These are phyloP conservation scores for Aspergillus novofumigatus DNA, from an alignment of 2,329 filamentous ascomycete species.

Conservation along the genomic window DNA sequence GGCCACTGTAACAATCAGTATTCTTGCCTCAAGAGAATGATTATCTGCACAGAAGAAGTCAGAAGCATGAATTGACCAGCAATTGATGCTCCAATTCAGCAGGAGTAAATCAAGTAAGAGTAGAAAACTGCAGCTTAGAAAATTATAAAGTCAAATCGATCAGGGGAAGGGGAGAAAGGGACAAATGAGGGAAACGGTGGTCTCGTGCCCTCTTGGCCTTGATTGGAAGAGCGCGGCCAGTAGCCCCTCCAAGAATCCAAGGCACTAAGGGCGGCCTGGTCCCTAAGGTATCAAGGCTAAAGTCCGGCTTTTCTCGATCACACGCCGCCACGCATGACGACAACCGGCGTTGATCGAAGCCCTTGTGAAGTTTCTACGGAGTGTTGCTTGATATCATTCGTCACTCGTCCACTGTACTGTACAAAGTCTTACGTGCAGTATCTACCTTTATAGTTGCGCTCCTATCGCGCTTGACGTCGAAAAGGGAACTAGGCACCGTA, in stretches of 20 bases:
- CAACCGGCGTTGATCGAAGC: background rate
- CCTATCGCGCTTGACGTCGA: background rate
- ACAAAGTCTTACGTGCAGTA: background rate
- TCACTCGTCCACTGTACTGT: too few species aligned
- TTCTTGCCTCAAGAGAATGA: background rate
- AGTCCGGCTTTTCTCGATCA: background rate
- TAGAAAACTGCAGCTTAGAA: conserved; percentile 4
- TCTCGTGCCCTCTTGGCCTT: conserved; percentile 31
- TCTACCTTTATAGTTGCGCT: background rate
- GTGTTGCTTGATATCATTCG: background rate
- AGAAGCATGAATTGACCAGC: conserved; percentile 15
- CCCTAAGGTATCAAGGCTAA: background rate
- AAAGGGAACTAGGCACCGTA: background rate
- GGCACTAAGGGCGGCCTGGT: background rate
- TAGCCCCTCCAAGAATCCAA: background rate
- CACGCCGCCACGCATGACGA: background rate
- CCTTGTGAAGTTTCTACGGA: background rate
- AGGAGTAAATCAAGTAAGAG: background rate
- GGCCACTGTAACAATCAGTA: background rate
- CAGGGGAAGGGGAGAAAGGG: conserved; percentile 9
- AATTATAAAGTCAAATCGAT: conserved; percentile 2
- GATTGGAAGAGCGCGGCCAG: conserved; percentile 21
- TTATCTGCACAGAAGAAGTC: background rate
- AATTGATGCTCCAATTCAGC: conserved; percentile 10
- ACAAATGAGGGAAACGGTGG: conserved; percentile 20